phyloP scores from a whole-genome alignment of 2,329 filamentous ascomycete species.

The Aspergillus aculeatinus region DNA sequence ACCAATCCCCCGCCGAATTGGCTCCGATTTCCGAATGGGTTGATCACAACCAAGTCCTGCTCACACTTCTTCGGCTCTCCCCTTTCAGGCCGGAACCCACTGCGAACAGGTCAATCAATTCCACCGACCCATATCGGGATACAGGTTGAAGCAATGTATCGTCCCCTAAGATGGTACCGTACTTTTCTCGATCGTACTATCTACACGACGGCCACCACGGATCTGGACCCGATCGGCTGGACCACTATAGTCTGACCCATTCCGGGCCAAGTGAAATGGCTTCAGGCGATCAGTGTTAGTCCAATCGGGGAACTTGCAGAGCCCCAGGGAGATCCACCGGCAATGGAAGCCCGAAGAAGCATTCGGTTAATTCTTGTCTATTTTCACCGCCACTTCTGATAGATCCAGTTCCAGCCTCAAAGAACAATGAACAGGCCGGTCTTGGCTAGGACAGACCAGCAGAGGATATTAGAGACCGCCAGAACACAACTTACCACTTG shows the following conservation, averaged over 20 bases:
- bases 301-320: conserved; percentile 9
- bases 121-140: neutral
- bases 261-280: conserved; percentile 1
- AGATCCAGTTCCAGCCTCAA: conserved; percentile 3
- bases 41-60: neutral
- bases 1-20: no score
- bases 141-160: neutral
- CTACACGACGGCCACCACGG: neutral
- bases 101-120: neutral
- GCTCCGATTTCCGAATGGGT: neutral
- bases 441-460: neutral
- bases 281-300: conserved; percentile 7
- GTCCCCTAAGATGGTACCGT: neutral
- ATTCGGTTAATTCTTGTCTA: neutral
- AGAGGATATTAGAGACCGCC: neutral
- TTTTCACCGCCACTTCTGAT: conserved; percentile 10
- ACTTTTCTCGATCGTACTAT: neutral
- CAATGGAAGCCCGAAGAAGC: neutral
- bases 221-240: conserved; percentile 6
- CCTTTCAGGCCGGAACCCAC: neutral
- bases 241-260: conserved; percentile 4
- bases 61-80: neutral
- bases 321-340: conserved; percentile 1
- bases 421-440: neutral
- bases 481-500: neutral